These are phyloP conservation scores for Aspergillus ochraceus DNA, from an alignment of 2,329 filamentous ascomycete genomes.

Conservation along the genomic window DNA sequence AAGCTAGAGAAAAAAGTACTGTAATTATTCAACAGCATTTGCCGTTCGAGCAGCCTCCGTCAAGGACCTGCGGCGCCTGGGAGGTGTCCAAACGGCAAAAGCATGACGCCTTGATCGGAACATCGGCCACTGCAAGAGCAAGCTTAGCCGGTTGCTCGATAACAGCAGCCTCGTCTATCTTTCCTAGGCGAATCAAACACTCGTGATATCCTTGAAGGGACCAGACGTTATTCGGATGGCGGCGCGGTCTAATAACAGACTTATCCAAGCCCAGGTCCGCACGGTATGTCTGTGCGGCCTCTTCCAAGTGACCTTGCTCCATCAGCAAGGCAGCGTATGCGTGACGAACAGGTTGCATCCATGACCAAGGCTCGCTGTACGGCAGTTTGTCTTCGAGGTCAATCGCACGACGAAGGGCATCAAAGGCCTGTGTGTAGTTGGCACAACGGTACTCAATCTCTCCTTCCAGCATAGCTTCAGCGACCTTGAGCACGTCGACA, in stretches of 20 bases:
- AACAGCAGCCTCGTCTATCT: constrained; percentile 45
- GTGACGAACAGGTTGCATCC: constrained; percentile 73
- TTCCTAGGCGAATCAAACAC: constrained; percentile 58
- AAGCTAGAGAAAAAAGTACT: too few relatives aligned
- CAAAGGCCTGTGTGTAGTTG: constrained; percentile 59
- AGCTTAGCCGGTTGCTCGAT: constrained; percentile 49
- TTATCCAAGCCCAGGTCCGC: constrained; percentile 61
- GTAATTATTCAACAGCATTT: constrained; percentile 3
- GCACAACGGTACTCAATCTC: constrained; percentile 68
- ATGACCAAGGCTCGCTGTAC: constrained; percentile 73
- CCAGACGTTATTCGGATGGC: constrained; percentile 73
- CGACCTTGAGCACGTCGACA: constrained; percentile 63
- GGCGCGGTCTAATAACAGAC: constrained; percentile 59
- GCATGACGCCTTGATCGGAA: constrained; percentile 57
- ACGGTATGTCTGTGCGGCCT: constrained; percentile 57
- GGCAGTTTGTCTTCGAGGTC: constrained; percentile 61
- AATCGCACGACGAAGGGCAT: constrained; percentile 57
- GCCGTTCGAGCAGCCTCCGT: background rate
- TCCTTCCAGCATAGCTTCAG: constrained; percentile 64
- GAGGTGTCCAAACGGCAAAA: constrained; percentile 48
- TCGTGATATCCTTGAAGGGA: constrained; percentile 70
- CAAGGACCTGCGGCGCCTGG: constrained; percentile 7
- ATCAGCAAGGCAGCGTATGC: constrained; percentile 67
- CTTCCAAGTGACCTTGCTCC: constrained; percentile 59
- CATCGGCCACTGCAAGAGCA: constrained; percentile 58